These are phyloP conservation scores for Pythium pectinolyticum DNA, from an alignment of 352 stramenopile species.

Conservation along the genomic window DNA sequence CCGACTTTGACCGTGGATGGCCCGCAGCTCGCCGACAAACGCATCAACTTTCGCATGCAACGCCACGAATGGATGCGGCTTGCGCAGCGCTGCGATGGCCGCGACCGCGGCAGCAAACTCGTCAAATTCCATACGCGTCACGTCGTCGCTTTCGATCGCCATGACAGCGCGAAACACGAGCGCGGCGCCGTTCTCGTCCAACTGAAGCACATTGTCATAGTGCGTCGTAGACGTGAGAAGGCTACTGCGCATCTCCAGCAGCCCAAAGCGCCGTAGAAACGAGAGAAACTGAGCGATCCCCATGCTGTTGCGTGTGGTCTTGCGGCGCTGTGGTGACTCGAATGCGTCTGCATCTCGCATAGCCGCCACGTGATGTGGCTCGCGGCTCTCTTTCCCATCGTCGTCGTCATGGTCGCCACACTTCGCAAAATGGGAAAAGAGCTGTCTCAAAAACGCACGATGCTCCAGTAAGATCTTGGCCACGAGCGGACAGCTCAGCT, in stretches of 20 bases:
- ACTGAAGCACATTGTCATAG: background rate
- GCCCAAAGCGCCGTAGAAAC: conserved; percentile 3
- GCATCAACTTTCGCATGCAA: conserved; percentile 58
- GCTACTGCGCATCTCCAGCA: background rate
- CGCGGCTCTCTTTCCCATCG: conserved; percentile 1
- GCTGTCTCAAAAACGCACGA: conserved; percentile 45
- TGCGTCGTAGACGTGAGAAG: background rate
- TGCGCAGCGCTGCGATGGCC: conserved; percentile 42
- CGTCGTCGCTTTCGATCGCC: conserved; percentile 53
- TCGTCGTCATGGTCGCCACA: conserved; percentile 33
- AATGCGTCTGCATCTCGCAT: background rate
- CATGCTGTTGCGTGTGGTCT: conserved; percentile 24
- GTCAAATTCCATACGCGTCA: conserved; percentile 56
- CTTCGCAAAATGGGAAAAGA: conserved; percentile 63
- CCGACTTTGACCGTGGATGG: background rate
- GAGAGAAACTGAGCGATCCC: conserved; percentile 6
- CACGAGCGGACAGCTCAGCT: conserved; percentile 46
- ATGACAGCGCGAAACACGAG: conserved; percentile 52
- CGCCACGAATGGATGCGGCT: conserved; percentile 48
- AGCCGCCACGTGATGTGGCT: background rate
- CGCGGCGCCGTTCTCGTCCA: conserved; percentile 30
- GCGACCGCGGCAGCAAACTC: conserved; percentile 54
- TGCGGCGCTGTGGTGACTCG: background rate
- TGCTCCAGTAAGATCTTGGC: conserved; percentile 49
- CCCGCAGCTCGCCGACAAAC: conserved; percentile 37